Conservation (phyloP, 352 stramenopile species). For the Salisapilia sapeloensis region DNA sequence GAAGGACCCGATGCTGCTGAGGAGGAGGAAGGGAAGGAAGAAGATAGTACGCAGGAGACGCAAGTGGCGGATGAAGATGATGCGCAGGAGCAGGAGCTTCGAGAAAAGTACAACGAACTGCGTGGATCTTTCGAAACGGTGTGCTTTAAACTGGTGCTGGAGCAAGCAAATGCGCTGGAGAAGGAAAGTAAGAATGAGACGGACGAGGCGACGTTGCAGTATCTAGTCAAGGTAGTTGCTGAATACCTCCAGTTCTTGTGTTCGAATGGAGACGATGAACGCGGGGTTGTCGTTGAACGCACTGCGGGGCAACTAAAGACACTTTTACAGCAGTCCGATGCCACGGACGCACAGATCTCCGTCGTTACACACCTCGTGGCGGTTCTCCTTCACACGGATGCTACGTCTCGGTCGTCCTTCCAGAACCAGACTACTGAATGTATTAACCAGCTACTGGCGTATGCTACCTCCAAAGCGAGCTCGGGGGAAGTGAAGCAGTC, state of each 20-base stretch:
- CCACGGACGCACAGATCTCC: too few species aligned
- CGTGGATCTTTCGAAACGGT: slow-evolving; percentile 39
- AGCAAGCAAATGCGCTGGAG: slow-evolving; percentile 7
- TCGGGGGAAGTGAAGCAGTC: too few species aligned
- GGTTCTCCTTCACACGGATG: too few species aligned
- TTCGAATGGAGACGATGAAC: slow-evolving; percentile 33
- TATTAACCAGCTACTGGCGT: too few species aligned
- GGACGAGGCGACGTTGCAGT: slow-evolving; percentile 11
- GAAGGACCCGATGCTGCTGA: slow-evolving; percentile 11
- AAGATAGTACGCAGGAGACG: slow-evolving; percentile 10
- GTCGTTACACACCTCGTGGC: too few species aligned
- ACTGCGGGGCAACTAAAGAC: too few species aligned
- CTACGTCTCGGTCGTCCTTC: too few species aligned
- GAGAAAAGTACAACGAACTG: slow-evolving; percentile 24
- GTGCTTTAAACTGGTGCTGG: slow-evolving; percentile 45
- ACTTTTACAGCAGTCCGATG: too few species aligned
- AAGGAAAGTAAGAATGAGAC: background rate
- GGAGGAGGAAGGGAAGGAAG: slow-evolving; percentile 5
- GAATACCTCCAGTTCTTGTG: slow-evolving; percentile 51
- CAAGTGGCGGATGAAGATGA: slow-evolving; percentile 10
- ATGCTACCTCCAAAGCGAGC: too few species aligned
- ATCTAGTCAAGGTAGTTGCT: slow-evolving; percentile 37
- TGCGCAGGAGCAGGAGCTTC: slow-evolving; percentile 23
- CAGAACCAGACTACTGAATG: too few species aligned
- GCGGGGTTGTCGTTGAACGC: slow-evolving; percentile 26